Evolutionary conservation across 2,329 filamentous ascomycete genomes (phyloP).

Genomic region (Aureobasidium mangrovei): DNA sequence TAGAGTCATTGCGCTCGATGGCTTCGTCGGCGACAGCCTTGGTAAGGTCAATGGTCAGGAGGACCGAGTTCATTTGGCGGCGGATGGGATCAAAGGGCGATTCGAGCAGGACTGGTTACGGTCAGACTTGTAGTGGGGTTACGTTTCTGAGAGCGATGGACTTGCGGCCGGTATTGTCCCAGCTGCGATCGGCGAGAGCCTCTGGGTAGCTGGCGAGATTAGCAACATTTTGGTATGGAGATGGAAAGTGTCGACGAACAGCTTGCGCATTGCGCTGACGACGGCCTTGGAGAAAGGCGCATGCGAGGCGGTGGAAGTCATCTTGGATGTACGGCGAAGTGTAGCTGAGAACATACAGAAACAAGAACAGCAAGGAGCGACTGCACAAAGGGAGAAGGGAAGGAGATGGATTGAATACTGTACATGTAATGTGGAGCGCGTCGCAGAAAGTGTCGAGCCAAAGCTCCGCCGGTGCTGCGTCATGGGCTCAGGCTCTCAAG

Average conservation of each 20-base stretch:
- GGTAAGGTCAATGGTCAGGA: slow-evolving; percentile 87
- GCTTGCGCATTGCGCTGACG: slow-evolving; percentile 66
- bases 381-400: neutral
- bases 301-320: slow-evolving; percentile 32
- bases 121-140: slow-evolving; percentile 12
- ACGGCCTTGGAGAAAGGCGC: slow-evolving; percentile 60
- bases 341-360: slow-evolving; percentile 25
- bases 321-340: slow-evolving; percentile 29
- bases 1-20: slow-evolving; percentile 62
- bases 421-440: neutral
- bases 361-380: neutral
- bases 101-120: slow-evolving; percentile 54
- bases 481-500: neutral
- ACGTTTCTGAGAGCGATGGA: neutral
- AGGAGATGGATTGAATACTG: neutral
- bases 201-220: slow-evolving; percentile 65
- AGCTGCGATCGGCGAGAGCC: slow-evolving; percentile 76
- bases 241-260: slow-evolving; percentile 48
- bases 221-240: slow-evolving; percentile 15
- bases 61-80: slow-evolving; percentile 55
- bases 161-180: slow-evolving; percentile 85
- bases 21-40: slow-evolving; percentile 84
- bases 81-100: slow-evolving; percentile 52
- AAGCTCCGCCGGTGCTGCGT: slow-evolving; percentile 1
- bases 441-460: neutral